A percentile compares a stretch with the other conserved stretches of the same genome.
Conservation (phyloP, 2,329 filamentous ascomycete species). For the Gremmenia infestans region DNA sequence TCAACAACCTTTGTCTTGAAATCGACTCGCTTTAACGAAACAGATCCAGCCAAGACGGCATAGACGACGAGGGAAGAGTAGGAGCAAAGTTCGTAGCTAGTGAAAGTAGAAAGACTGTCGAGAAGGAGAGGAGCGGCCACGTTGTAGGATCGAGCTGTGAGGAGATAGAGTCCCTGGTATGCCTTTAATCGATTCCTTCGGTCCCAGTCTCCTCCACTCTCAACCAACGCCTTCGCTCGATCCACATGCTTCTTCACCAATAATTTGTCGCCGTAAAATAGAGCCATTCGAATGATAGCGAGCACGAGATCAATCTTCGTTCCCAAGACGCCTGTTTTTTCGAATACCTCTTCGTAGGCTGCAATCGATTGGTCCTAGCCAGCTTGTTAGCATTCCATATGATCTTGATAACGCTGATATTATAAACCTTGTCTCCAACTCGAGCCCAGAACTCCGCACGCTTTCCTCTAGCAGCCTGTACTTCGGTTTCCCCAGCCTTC, state of each 20-base stretch:
- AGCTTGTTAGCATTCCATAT: conserved; percentile 16
- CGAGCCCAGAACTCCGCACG: conserved; percentile 93
- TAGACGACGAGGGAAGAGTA: conserved; percentile 95
- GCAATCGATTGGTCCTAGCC: conserved; percentile 85
- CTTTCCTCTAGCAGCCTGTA: conserved; percentile 88
- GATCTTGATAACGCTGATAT: background rate
- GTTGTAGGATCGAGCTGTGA: conserved; percentile 88
- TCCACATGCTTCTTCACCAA: conserved; percentile 93
- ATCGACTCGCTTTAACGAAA: conserved; percentile 92
- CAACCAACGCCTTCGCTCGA: conserved; percentile 82
- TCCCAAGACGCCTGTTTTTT: conserved; percentile 95
- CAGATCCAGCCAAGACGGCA: conserved; percentile 87
- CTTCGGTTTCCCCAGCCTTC: conserved; percentile 93
- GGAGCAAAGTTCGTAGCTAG: conserved; percentile 95
- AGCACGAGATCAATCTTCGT: conserved; percentile 97
- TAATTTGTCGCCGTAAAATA: conserved; percentile 92
- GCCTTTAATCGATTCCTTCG: conserved; percentile 97
- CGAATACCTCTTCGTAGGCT: conserved; percentile 86
- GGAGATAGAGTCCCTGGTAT: conserved; percentile 89
- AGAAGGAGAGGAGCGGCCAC: conserved; percentile 87
- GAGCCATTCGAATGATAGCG: conserved; percentile 88
- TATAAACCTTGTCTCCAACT: conserved; percentile 84
- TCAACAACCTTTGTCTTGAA: conserved; percentile 99
- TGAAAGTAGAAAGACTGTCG: conserved; percentile 96
- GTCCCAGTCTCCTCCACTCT: conserved; percentile 97